Conservation (phyloP, 805 yeast genomes). For the Sugiyamaella chiloensis region DNA sequence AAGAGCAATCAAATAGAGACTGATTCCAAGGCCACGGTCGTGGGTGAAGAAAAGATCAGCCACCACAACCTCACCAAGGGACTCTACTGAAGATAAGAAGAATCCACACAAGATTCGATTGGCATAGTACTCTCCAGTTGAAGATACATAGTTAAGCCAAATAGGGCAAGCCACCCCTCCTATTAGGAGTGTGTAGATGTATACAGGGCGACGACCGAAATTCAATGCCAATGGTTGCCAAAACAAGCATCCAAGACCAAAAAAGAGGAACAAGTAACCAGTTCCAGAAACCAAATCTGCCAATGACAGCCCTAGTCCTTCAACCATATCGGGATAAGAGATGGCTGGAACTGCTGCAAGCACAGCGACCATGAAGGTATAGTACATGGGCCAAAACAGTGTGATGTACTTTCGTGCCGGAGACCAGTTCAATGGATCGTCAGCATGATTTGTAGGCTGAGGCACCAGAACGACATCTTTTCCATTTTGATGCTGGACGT, state of each 20-base stretch:
- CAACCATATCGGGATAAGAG: conserved; percentile 11
- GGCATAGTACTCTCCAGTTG: conserved; percentile 10
- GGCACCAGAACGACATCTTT: conserved; percentile 49
- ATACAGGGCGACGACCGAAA: conserved; percentile 39
- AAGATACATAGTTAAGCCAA: conserved; percentile 8
- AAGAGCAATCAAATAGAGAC: conserved; percentile 52
- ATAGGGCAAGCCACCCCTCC: conserved; percentile 11
- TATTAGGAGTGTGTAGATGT: conserved; percentile 23
- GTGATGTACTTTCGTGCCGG: neutral
- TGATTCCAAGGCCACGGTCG: conserved; percentile 47
- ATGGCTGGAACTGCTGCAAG: conserved; percentile 12
- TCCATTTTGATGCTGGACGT: conserved; percentile 6
- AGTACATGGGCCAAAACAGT: conserved; percentile 8
- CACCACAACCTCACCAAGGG: conserved; percentile 48
- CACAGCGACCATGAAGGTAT: conserved; percentile 9
- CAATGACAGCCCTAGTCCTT: neutral
- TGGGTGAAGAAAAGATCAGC: conserved; percentile 52
- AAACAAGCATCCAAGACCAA: conserved; percentile 30
- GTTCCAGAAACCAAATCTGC: conserved; percentile 10
- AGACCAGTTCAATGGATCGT: conserved; percentile 66
- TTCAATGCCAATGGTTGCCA: conserved; percentile 40
- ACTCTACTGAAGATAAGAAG: conserved; percentile 40
- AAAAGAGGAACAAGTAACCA: conserved; percentile 6
- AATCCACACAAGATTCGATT: conserved; percentile 11
- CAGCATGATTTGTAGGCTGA: conserved; percentile 62